Evolutionary conservation across 768 basidiomycete genomes (phyloP), one percentile per base, ranked within the genome.

Genomic region (Boletus rex-veris): DNA sequence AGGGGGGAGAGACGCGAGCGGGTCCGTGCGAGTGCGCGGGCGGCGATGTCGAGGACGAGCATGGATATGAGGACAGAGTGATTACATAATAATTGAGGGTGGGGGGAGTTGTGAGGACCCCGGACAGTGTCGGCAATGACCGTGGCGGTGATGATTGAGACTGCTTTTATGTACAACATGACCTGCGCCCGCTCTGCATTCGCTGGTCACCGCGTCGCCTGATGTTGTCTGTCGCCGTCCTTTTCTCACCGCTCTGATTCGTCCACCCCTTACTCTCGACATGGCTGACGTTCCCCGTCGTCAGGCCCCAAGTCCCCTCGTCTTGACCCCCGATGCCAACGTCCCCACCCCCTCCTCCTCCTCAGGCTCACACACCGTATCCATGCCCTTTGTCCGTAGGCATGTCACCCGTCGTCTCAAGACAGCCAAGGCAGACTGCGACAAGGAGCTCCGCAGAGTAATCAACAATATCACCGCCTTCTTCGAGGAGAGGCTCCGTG

Each of bases 391-490:
- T 69, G 90, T 98, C 58, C 80, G 90, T 57, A 84, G 92, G 51
- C 95, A 98, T 75, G 92, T 98, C 64, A 92, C 89, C 37, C 84
- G 92, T 58, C 86, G 97, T 53, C 84, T 98, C 72, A 89, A 86
- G 75, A 88, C 88, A 4, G 94, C 96, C 53, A 98, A 99, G 77
- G 84, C 90, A 47, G 90, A 91, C 59, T 99, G 96, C 78, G 93
- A 99, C 82, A 90, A 90, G 77, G 93, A 97, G 72, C 83, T 99
- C 9, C 86, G 88, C 66, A 88, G 92, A 67, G 90, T 98, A 67
- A 92, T 95, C 55, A 87, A 91, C 73, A 91, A 86, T 55, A 94
- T 99, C 77, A 96, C 96, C 58, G 73, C 84, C 37, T 98, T 93
- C 73, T 96, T 97, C 62, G 96, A 99, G 74, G 89, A 93, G 67